A percentile compares a stretch with the other conserved stretches of the same genome.
Evolutionary conservation across 2,329 filamentous ascomycete genomes (phyloP).

Genomic region (Fusarium verrucosum): DNA sequence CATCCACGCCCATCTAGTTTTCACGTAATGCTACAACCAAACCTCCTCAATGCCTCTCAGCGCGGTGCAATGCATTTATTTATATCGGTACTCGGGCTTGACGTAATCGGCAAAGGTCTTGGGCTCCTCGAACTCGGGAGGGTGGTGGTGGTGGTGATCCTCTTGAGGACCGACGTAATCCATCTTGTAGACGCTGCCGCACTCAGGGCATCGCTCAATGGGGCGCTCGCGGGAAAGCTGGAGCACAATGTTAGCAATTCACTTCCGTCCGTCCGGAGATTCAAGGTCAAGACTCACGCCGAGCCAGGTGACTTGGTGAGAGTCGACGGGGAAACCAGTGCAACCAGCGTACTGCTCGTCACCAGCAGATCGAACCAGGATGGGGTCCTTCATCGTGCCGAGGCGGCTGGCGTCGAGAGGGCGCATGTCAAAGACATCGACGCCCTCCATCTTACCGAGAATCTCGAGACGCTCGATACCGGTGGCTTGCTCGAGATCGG

Average conservation of each 20-base stretch:
- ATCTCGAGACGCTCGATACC: conserved; percentile 99
- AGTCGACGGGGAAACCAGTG: conserved; percentile 93
- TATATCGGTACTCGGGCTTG: conserved; percentile 92
- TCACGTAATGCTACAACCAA: conserved; percentile 40
- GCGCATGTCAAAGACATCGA: conserved; percentile 98
- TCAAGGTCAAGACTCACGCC: conserved; percentile 68
- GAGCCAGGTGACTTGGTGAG: conserved; percentile 90
- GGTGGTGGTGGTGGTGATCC: conserved; percentile 70
- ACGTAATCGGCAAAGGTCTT: conserved; percentile 98
- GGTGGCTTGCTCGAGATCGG: conserved; percentile 94
- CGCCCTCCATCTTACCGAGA: conserved; percentile 98
- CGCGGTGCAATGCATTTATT: conserved; percentile 49
- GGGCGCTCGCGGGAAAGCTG: conserved; percentile 89
- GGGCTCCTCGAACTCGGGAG: conserved; percentile 78
- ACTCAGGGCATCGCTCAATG: conserved; percentile 94
- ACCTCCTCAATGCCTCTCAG: conserved; percentile 19
- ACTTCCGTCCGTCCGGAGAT: conserved; percentile 24
- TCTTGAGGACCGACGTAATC: conserved; percentile 89
- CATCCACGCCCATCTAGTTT: conserved; percentile 39
- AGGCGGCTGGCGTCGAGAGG: conserved; percentile 90
- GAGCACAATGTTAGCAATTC: conserved; percentile 23
- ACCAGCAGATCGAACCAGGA: conserved; percentile 88
- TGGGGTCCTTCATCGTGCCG: conserved; percentile 92
- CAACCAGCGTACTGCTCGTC: conserved; percentile 97
- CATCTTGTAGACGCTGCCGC: conserved; percentile 97